Percentiles rank a stretch among this genome's conserved stretches.
These are phyloP conservation scores for Cornus controversa DNA, from an alignment of 148 eudicot genomes.

Conservation along the genomic window DNA sequence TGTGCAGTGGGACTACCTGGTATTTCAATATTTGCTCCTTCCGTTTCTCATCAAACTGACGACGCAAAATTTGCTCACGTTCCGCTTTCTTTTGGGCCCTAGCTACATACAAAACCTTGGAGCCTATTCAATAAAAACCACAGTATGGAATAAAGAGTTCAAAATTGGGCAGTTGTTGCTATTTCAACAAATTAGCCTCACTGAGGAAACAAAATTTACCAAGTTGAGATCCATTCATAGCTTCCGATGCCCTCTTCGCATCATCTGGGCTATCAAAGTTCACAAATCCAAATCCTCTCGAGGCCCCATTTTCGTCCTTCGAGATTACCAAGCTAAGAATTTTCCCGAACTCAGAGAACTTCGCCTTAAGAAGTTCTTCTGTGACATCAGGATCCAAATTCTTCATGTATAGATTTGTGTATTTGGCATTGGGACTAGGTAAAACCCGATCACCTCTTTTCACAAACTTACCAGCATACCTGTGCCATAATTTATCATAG, in stretches of 20 bases:
- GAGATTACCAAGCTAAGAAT: conserved; percentile 58
- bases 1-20: conserved; percentile 37
- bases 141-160: background rate
- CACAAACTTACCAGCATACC: conserved; percentile 66
- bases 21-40: conserved; percentile 60
- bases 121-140: conserved; percentile 36
- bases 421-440: conserved; percentile 46
- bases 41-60: conserved; percentile 65
- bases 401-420: conserved; percentile 70
- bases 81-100: conserved; percentile 82
- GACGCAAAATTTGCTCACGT: conserved; percentile 59
- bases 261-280: conserved; percentile 65
- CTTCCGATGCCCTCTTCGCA: conserved; percentile 66
- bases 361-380: conserved; percentile 50
- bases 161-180: background rate
- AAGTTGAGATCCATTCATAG: conserved; percentile 59
- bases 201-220: conserved; percentile 35
- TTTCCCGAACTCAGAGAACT: conserved; percentile 68
- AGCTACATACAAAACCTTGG: conserved; percentile 69
- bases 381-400: conserved; percentile 57
- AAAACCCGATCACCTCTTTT: conserved; percentile 53
- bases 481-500: conserved; percentile 18
- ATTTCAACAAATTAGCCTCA: background rate
- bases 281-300: conserved; percentile 80
- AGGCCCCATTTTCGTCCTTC: conserved; percentile 58